Evolutionary conservation across 352 stramenopile genomes (phyloP).

Genomic region (Pythium scleroteichum): DNA sequence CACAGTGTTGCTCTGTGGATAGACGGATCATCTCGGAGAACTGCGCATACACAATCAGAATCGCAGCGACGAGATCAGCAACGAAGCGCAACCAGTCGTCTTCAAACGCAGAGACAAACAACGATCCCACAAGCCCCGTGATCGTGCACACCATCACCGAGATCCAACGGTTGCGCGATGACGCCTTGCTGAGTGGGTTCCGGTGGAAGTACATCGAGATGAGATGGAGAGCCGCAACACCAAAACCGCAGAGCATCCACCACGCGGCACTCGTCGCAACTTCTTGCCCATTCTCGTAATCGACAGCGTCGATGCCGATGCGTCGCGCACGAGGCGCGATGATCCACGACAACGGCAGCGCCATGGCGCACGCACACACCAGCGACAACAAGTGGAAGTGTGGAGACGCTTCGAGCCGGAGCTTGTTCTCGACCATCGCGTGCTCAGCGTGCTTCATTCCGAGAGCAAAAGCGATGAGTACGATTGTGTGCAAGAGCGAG

Average conservation of each 20-base stretch:
- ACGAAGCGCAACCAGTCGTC: slow-evolving; percentile 53
- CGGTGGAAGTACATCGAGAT: slow-evolving; percentile 36
- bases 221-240: slow-evolving; percentile 27
- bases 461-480: slow-evolving; percentile 49
- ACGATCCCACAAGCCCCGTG: slow-evolving; percentile 42
- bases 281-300: slow-evolving; percentile 5
- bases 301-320: slow-evolving; percentile 32
- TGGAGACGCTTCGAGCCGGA: slow-evolving; percentile 29
- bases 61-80: slow-evolving; percentile 37
- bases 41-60: slow-evolving; percentile 56
- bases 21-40: slow-evolving; percentile 32
- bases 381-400: slow-evolving; percentile 48
- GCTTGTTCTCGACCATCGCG: slow-evolving; percentile 26
- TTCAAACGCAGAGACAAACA: slow-evolving; percentile 42
- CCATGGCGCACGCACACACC: slow-evolving; percentile 32
- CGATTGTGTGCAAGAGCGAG: slow-evolving; percentile 52
- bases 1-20: slow-evolving; percentile 21
- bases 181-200: slow-evolving; percentile 26
- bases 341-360: slow-evolving; percentile 35
- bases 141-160: slow-evolving; percentile 42
- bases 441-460: slow-evolving; percentile 33
- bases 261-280: slow-evolving; percentile 5
- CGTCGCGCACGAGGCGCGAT: slow-evolving; percentile 33
- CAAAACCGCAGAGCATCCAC: slow-evolving; percentile 26
- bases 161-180: slow-evolving; percentile 33